phyloP scores from a whole-genome alignment of 495 filamentous ascomycete genomes.

The Aspergillus bridgeri region DNA sequence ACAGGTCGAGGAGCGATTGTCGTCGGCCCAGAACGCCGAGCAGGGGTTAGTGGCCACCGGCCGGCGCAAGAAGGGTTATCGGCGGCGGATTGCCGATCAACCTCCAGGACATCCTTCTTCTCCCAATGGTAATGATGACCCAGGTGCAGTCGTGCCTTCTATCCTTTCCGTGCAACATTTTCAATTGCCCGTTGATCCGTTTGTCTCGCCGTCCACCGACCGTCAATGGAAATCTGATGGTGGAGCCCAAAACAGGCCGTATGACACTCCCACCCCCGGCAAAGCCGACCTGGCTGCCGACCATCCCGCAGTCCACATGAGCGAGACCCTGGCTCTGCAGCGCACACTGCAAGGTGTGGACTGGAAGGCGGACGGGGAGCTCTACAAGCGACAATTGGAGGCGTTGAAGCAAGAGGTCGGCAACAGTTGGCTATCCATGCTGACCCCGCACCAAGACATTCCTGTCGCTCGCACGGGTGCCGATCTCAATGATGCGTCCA shows the following conservation, averaged over 20 bases:
- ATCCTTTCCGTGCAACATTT: conserved; percentile 31
- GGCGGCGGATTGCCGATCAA: conserved; percentile 81
- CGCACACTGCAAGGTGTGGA: conserved; percentile 32
- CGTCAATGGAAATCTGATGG: conserved; percentile 37
- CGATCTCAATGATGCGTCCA: conserved; percentile 34
- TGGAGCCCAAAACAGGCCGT: conserved; percentile 29
- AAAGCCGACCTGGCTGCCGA: conserved; percentile 19
- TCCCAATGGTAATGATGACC: conserved; percentile 31
- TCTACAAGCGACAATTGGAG: conserved; percentile 82
- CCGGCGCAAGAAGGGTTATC: conserved; percentile 51
- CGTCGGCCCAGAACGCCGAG: neutral
- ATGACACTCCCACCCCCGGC: conserved; percentile 24
- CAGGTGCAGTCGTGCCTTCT: conserved; percentile 29
- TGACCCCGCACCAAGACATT: conserved; percentile 45
- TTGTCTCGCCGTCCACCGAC: conserved; percentile 30
- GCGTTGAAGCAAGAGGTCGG: conserved; percentile 79
- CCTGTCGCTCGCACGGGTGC: conserved; percentile 30
- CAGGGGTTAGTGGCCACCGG: conserved; percentile 15
- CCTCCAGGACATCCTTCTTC: conserved; percentile 56
- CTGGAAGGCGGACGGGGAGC: conserved; percentile 68
- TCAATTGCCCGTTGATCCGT: conserved; percentile 28
- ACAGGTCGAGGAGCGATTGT: neutral
- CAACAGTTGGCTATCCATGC: conserved; percentile 76
- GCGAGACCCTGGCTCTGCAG: conserved; percentile 14
- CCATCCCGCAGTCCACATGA: conserved; percentile 14